Evolutionary conservation across 2,329 filamentous ascomycete genomes (phyloP), one percentile per base, ranked within the genome.

Genomic region (Diplodia mutila): DNA sequence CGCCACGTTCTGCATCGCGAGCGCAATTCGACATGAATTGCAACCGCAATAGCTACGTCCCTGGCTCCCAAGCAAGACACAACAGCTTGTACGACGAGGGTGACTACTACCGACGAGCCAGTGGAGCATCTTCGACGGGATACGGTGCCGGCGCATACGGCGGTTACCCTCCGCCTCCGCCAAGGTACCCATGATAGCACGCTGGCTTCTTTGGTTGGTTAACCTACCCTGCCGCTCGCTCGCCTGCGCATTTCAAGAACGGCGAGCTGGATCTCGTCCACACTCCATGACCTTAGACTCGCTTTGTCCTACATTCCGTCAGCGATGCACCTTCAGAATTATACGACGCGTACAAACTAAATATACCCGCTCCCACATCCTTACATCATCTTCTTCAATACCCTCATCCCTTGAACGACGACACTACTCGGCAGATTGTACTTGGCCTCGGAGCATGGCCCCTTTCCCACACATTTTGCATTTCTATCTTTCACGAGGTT

Each of bases 1-100:
- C 52, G 23, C 59, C 59, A 6, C 59, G 29, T 11, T 63, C 59
- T 16, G 23, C 59, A 5, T 34, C 42, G 7, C 16, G 64, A 8
- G 21, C 42, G 34, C 51, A 74, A 34, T 75, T 74, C 69, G 70
- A 73, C 7, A 29, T 46, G 27, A 48, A 37, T 16, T 25, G 61
- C 21, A 27, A 51, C n/a, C 59, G 59, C 59, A 63, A 63, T 25
- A 65, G 16, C 27, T 65, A 65, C 34, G 42, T 46, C 18, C 51
- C 61, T 12, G 25, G 49, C 61, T 34, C 48, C 11, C 61, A 65
- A 34, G n/a, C 48, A 29, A 65, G 64, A 25, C 64, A 66, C 39
- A 57, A 46, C 21, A 66, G 48, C 37, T 25, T 66, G 27, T 66
- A 66, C 14, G 64, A 66, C 6, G 64, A 66, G 4, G 27, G 37